Evolutionary conservation across 305 asterid genomes (phyloP), one percentile per base, ranked within the genome.

Genomic region (Fraxinus xanthoxyloides): DNA sequence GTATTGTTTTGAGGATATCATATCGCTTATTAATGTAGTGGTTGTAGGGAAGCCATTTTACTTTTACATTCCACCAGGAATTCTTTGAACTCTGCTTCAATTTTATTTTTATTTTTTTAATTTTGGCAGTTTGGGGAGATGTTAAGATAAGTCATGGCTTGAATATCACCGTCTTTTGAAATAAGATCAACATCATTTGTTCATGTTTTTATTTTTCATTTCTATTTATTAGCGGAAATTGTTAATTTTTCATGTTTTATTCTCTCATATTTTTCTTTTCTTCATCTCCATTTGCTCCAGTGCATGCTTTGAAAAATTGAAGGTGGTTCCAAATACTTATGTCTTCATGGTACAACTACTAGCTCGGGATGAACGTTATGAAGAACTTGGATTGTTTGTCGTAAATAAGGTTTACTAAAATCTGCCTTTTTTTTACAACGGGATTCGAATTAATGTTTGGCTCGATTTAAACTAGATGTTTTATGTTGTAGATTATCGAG

Each of bases 331-430:
- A 78, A 87, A 86, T 87, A 88, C 89, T 38, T 91, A 93, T 82
- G 92, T 91, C 80, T 85, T 94, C 89, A 90, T 87, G 87, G 94
- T 92, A 84, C 97, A 89, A 87, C 85, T 94, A 89, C 95, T 96
- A 79, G 93, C 91, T 19, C 93, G 97, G 88, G 97, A 89, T 83
- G 98, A 93, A 87, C 88, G 89, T 61, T 88, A 88, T 80, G 89
- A 92, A 2, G 97, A 93, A 88, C 94, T 96, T 84, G 97, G 93
- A 85, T 85, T 90, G 73, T 90, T 91, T 70, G 75, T 94, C 90
- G 86, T 80, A 87, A 94, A 92, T 83, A 96, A 94, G 99, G 99
- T 96, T 96, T 31, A 77, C 72, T 48, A 51, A 36, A 80, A 77
- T 80, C 46, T 76, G 77, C 77, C n/a, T 21, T n/a, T 48, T 48